A percentile compares a stretch with the other conserved stretches of the same genome.
These are phyloP conservation scores for Tubosaeta brunneosetosa DNA, from an alignment of 768 basidiomycete species.

Conservation along the genomic window DNA sequence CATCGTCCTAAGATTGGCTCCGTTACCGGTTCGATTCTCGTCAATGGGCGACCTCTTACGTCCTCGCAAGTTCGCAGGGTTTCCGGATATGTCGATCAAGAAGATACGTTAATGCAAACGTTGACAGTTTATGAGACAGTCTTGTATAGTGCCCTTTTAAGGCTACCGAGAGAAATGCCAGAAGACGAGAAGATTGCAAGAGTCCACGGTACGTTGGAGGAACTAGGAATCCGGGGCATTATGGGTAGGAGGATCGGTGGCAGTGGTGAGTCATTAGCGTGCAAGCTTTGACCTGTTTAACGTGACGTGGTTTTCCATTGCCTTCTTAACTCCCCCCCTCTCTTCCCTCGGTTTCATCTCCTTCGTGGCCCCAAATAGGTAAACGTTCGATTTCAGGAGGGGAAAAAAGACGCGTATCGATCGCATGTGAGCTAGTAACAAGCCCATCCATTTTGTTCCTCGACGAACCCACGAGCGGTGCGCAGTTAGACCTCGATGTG, in stretches of 20 bases:
- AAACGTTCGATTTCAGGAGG: conserved; percentile 93
- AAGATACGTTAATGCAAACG: conserved; percentile 95
- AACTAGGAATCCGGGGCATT: conserved; percentile 89
- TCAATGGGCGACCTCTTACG: conserved; percentile 79
- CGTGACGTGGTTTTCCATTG: conserved; percentile 1
- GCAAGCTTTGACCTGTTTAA: background rate
- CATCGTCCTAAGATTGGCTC: conserved; percentile 80
- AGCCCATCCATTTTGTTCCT: conserved; percentile 94
- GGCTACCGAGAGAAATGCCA: conserved; percentile 93
- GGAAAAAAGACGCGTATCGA: conserved; percentile 94
- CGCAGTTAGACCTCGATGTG: conserved; percentile 19
- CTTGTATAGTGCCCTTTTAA: conserved; percentile 83
- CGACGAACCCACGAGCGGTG: conserved; percentile 95
- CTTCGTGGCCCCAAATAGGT: conserved; percentile 38
- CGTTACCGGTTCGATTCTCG: conserved; percentile 67
- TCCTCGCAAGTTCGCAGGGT: conserved; percentile 78
- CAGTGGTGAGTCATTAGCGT: conserved; percentile 50
- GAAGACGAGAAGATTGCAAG: conserved; percentile 91
- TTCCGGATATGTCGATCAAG: conserved; percentile 95
- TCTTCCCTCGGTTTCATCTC: background rate
- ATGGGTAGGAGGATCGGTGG: conserved; percentile 88
- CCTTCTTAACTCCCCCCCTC: background rate
- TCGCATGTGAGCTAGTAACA: conserved; percentile 97
- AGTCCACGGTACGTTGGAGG: conserved; percentile 93
- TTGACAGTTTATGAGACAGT: conserved; percentile 98